Conservation (phyloP, 805 yeast species). For the Scheffersomyces stipitis region DNA sequence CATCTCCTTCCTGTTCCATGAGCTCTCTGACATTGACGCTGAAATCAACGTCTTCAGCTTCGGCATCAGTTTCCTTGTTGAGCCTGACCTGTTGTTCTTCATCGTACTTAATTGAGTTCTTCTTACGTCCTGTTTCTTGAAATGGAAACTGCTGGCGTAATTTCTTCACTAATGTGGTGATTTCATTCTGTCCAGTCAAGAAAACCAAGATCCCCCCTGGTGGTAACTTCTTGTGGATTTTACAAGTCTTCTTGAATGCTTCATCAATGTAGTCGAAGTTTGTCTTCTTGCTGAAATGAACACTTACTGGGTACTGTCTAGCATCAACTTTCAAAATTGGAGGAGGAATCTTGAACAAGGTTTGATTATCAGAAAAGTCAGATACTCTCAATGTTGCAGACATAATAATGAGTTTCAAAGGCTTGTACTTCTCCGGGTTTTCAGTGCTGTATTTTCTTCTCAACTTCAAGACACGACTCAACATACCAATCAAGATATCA, state of each 20-base stretch:
- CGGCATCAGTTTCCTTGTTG: conserved; percentile 63
- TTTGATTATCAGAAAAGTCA: conserved; percentile 82
- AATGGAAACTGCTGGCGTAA: conserved; percentile 70
- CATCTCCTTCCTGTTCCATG: conserved; percentile 38
- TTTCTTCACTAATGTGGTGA: conserved; percentile 68
- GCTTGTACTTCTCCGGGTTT: conserved; percentile 51
- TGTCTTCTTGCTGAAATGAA: conserved; percentile 85
- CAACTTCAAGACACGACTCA: conserved; percentile 78
- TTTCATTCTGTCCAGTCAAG: conserved; percentile 94
- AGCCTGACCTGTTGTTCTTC: conserved; percentile 39
- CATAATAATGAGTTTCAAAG: conserved; percentile 86
- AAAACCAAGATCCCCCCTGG: conserved; percentile 93
- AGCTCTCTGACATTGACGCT: conserved; percentile 44
- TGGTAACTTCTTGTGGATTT: conserved; percentile 83
- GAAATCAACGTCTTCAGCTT: conserved; percentile 86
- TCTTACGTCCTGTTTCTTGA: conserved; percentile 17
- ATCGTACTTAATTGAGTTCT: conserved; percentile 23
- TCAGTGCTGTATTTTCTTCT: conserved; percentile 54
- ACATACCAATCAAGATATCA: conserved; percentile 91
- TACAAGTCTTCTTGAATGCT: conserved; percentile 78
- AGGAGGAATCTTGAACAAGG: conserved; percentile 69
- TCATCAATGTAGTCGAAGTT: conserved; percentile 79
- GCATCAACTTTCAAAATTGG: conserved; percentile 90
- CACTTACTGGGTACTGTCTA: conserved; percentile 89
- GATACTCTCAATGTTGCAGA: conserved; percentile 94